Evolutionary conservation across 1,139 yeast genomes (phyloP), one percentile per base, ranked within the genome.

Genomic region (Magnusiomyces suaveolens): DNA sequence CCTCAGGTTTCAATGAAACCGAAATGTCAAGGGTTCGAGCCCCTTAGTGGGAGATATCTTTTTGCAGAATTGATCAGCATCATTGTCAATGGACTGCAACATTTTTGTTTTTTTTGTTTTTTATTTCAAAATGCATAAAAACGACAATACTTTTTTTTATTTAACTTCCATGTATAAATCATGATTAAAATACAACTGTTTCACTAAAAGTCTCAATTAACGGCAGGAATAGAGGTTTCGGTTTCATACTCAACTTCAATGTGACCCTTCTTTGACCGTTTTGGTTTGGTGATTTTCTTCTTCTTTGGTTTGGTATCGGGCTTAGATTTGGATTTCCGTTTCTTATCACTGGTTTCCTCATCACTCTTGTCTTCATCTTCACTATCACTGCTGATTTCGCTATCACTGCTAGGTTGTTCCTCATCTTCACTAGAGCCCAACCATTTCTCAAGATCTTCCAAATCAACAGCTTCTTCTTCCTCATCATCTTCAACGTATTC

Each of bases 401-500:
- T 68, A 51, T 67, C 69, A 12, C 67, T 66, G 33, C 64, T 60
- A 18, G 62, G 66, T 23, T 63, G 64, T 24, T 62, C 64, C 29
- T 58, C 75, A 4, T 73, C 80, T 56, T 78, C 75, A 43, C 74
- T 75, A 57, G 84, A 78, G 60, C 83, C 95, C 53, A 90, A 77
- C 96, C 96, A 89, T 69, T 80, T 83, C 70, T 89, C 95, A 60
- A 89, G 75, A 64, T 89, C 97, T 71, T 89, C 96, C 74, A 89
- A 79, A 66, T 90, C 97, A 26, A 86, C 95, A 64, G 87, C 75
- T 58, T 89, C 97, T 58, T 85, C 96, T 44, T 86, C 95, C 21
- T 62, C 65, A 47, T 75, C 79, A 61, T 86, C 96, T 67, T 83
- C 92, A 46, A 86, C 95, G 64, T 82, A 85, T 67, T 88, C 96